phyloP scores from a whole-genome alignment of 2,329 filamentous ascomycete species.

The Fusarium tanahbumbuense region DNA sequence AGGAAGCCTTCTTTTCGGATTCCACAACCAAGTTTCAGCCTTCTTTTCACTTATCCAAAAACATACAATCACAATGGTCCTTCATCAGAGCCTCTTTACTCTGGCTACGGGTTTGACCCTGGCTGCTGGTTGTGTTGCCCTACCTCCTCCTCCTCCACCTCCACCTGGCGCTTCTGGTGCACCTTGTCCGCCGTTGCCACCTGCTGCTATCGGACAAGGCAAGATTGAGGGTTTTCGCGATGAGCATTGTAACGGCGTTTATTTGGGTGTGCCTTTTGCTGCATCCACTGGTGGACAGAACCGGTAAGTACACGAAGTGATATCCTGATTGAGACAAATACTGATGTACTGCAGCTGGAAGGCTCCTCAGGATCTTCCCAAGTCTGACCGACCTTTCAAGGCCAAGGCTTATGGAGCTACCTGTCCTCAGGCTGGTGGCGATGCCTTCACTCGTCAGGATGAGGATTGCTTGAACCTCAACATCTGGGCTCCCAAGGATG shows the following conservation, averaged over 20 bases:
- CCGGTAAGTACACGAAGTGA: slow-evolving; percentile 30
- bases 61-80: slow-evolving; percentile 30
- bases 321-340: not conserved
- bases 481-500: slow-evolving; percentile 48
- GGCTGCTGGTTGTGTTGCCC: slow-evolving; percentile 27
- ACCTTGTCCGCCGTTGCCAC: slow-evolving; percentile 15
- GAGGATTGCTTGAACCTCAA: slow-evolving; percentile 59
- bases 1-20: not conserved
- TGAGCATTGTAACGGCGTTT: slow-evolving; percentile 50
- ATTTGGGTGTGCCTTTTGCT: slow-evolving; percentile 55
- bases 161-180: not conserved
- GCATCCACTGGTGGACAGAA: slow-evolving; percentile 55
- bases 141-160: not conserved
- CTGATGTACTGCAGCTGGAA: slow-evolving; percentile 36
- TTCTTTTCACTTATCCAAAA: not conserved
- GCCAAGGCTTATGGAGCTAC: slow-evolving; percentile 40
- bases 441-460: slow-evolving; percentile 38
- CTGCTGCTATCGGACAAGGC: slow-evolving; percentile 45
- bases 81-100: slow-evolving; percentile 19
- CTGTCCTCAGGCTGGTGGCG: slow-evolving; percentile 37
- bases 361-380: slow-evolving; percentile 36
- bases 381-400: slow-evolving; percentile 16
- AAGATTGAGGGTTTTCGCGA: slow-evolving; percentile 53
- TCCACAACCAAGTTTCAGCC: not conserved
- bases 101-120: slow-evolving; percentile 28